Base-by-base conservation (phyloP, 1,139 yeast genomes). In the Pichia sp. region DNA sequence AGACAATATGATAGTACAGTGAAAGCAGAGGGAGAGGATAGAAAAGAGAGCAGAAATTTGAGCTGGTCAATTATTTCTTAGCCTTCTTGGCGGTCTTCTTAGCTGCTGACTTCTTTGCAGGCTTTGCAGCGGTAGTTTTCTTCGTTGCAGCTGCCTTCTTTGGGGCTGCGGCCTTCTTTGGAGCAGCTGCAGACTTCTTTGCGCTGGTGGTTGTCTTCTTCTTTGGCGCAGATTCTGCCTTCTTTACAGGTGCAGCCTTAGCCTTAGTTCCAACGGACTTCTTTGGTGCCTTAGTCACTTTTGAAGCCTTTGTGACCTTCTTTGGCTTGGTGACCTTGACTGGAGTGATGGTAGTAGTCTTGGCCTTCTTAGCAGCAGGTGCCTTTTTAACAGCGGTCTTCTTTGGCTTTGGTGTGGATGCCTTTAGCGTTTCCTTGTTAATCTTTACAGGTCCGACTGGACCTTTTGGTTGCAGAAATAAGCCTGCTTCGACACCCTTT, bases 401-500 rank as follows among this genome's bases (percentile, higher is more conserved):
- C 16, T 26, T 33, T n/a, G 14, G 9, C 27, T 17, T 20, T 25
- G 14, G 14, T 6, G 16, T 11, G 7, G 16, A 16, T 25, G 16
- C 9, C 16, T 25, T 25, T 15, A 14, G 5, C 10, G 22, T 23
- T 29, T 29, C 59, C 66, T 74, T 74, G 53, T 66, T 68, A 47
- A 77, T 60, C 61, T 79, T 79, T 47, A 79, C 76, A 22, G 86
- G 81, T 30, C 87, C 87, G 20, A 84, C 74, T 15, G 86, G 77
- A 42, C 95, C 96, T 67, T 85, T 86, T 56, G 95, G 95, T 63
- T 84, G 95, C 33, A 73, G 60, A 52, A 87, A 82, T 38, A 76
- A 83, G 35, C 86, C 94, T 20, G 74, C 59, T 40, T 72, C 78
- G 45, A 86, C 93, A 44, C 94, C 94, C 58, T 77, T 81, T 66